A percentile compares a stretch with the other conserved stretches of the same genome.
Conservation (phyloP, 257 asterid species). For the Fraxinus excelsior region DNA sequence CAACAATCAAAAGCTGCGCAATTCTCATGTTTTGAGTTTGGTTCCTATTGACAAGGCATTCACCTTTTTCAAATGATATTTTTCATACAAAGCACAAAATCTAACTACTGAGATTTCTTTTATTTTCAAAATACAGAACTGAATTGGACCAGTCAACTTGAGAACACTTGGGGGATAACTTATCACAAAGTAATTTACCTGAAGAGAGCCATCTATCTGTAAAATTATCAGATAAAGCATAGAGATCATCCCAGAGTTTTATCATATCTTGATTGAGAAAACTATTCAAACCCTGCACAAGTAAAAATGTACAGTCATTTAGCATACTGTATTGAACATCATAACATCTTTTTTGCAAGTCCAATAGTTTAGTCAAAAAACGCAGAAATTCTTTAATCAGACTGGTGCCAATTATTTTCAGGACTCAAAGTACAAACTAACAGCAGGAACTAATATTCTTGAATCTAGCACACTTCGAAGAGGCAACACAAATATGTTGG, state of each 20-base stretch:
- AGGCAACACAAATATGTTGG: not conserved
- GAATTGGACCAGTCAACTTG: not conserved
- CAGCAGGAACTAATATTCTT: not conserved
- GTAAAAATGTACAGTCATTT: slow-evolving; percentile 4
- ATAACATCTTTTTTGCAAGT: not conserved
- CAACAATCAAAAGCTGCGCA: no score
- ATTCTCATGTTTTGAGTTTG: slow-evolving; percentile 12
- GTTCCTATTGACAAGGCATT: not conserved
- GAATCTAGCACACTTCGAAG: not conserved
- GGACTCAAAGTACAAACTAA: slow-evolving; percentile 4
- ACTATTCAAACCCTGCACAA: slow-evolving; percentile 66
- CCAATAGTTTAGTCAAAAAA: not conserved
- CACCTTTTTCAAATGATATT: slow-evolving; percentile 11
- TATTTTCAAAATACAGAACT: slow-evolving; percentile 5
- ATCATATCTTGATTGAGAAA: slow-evolving; percentile 60
- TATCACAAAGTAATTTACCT: slow-evolving; percentile 45
- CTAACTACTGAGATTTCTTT: not conserved
- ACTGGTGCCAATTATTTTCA: slow-evolving; percentile 10
- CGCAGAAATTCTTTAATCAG: slow-evolving; percentile 12
- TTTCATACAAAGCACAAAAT: not conserved
- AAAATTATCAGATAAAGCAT: slow-evolving; percentile 70
- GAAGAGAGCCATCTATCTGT: slow-evolving; percentile 92
- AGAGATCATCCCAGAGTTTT: slow-evolving; percentile 66
- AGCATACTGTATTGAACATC: slow-evolving; percentile 5
- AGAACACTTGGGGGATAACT: slow-evolving; percentile 23